These are phyloP conservation scores for Proliferodiscus dingleyae DNA, from an alignment of 2,329 filamentous ascomycete genomes.

Conservation along the genomic window DNA sequence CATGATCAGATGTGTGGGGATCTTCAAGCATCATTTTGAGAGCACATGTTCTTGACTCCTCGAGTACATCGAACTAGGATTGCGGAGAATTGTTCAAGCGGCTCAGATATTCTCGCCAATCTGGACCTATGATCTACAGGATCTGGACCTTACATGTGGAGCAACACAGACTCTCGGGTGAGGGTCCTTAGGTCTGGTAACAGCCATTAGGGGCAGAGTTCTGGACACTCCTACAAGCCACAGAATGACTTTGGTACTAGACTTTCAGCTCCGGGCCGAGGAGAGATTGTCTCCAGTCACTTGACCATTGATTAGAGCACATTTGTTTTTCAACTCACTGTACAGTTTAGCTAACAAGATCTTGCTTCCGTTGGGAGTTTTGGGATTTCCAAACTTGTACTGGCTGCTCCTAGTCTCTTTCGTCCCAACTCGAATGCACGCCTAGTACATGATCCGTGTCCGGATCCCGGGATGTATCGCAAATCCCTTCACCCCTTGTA, in stretches of 20 bases:
- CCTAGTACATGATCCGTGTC: conserved; percentile 7
- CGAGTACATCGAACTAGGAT: neutral
- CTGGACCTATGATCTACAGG: neutral
- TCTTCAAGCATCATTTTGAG: too few species aligned
- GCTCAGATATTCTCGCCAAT: neutral
- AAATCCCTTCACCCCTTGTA: conserved; percentile 7
- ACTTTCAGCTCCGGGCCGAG: too few species aligned
- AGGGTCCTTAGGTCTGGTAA: neutral
- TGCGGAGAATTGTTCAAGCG: conserved; percentile 1
- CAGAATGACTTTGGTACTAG: neutral
- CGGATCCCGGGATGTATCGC: conserved; percentile 8
- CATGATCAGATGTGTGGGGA: too few species aligned
- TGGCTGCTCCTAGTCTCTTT: conserved; percentile 2
- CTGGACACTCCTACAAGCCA: neutral
- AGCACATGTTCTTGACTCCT: neutral
- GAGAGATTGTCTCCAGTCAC: too few species aligned
- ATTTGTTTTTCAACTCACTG: too few species aligned
- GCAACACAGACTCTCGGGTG: neutral
- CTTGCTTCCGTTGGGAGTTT: too few species aligned
- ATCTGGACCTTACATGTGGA: neutral
- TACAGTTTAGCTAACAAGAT: too few species aligned
- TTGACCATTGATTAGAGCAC: too few species aligned
- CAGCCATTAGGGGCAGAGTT: neutral
- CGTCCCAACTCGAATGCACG: neutral
- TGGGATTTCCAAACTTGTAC: too few species aligned